Evolutionary conservation across 331 rosid species (phyloP), one percentile per base, ranked within the genome.

Genomic region (Saraca asoca): DNA sequence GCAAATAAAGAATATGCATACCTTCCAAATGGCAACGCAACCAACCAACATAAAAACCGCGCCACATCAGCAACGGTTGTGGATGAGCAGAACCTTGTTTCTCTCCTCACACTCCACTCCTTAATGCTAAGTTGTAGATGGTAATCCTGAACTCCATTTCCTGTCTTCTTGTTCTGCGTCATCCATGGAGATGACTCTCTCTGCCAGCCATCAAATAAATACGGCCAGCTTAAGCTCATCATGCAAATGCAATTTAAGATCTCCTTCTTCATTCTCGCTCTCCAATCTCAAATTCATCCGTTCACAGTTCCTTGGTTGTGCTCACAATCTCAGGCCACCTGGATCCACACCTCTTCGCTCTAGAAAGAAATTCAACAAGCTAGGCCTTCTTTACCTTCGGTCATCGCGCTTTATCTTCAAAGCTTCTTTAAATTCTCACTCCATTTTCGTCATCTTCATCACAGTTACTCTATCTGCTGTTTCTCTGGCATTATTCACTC

Each of bases 381-480:
- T 69, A 2, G 74, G 51, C 1, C 64, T 65, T 13, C 67, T 60
- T 31, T 71, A 70, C 16, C 9, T 64, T 61, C 89, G 69, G 33
- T 66, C 95, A 6, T 77, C 97, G 1, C 75, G 85, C 9, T 81
- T 88, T 44, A 16, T 86, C 33, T 64, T 90, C 75, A 79, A 75
- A 17, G 86, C 97, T 12, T 77, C 96, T 14, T 64, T 90, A 18
- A 72, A 34, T 15, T 76, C 96, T 19, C 86, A 80, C 63, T 63
- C 95, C 5, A n/a, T 78, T 48, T 31, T 90, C 59, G 71, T 85
- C 68, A 68, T 83, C 12, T 78, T 86, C 61, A 79, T 91, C 43
- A 74, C 80, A 0, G 84, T 86, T 16, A 85, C 95, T 50, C 50
- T 90, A 60, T 84, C 99, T 35, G 96, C 89, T 2, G 83, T 82